phyloP scores from a whole-genome alignment of 495 filamentous ascomycete species.

The Podospora conica region DNA sequence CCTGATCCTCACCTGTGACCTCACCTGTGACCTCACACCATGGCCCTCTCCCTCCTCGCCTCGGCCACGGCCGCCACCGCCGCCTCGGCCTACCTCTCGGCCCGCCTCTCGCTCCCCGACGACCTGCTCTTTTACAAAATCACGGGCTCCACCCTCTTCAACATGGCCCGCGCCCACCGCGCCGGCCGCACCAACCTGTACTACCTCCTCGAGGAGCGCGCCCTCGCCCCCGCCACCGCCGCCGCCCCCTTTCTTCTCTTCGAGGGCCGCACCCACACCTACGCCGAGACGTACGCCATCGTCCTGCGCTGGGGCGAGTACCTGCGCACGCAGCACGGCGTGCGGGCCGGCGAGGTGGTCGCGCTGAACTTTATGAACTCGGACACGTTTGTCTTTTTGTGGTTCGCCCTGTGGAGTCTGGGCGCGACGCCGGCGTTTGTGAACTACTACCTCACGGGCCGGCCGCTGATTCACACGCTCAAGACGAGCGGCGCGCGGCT shows the following conservation, averaged over 20 bases:
- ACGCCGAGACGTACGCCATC: slow-evolving; percentile 64
- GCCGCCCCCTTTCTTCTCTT: slow-evolving; percentile 62
- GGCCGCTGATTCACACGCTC: slow-evolving; percentile 37
- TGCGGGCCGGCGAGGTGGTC: slow-evolving; percentile 71
- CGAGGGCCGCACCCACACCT: slow-evolving; percentile 69
- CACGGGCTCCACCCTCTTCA: slow-evolving; percentile 35
- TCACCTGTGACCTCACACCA: neutral
- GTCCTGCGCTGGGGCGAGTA: slow-evolving; percentile 74
- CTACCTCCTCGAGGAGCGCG: slow-evolving; percentile 68
- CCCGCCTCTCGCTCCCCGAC: slow-evolving; percentile 59
- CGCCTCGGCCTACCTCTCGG: slow-evolving; percentile 73
- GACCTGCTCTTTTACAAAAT: slow-evolving; percentile 55
- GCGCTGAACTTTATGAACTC: slow-evolving; percentile 84
- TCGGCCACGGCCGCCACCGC: slow-evolving; percentile 59
- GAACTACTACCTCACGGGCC: slow-evolving; percentile 47
- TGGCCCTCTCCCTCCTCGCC: slow-evolving; percentile 30
- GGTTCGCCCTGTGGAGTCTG: slow-evolving; percentile 41
- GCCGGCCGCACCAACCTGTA: slow-evolving; percentile 64
- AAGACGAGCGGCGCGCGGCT: slow-evolving; percentile 77
- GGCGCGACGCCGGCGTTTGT: slow-evolving; percentile 46
- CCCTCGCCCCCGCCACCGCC: slow-evolving; percentile 49
- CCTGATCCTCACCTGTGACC: too few relatives aligned
- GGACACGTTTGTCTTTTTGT: slow-evolving; percentile 51
- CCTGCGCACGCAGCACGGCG: slow-evolving; percentile 59
- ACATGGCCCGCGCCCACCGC: slow-evolving; percentile 39